Percentiles rank a stretch among this genome's conserved stretches.
Evolutionary conservation across 2,329 filamentous ascomycete species (phyloP).

Genomic region (Xylariaceae sp.): DNA sequence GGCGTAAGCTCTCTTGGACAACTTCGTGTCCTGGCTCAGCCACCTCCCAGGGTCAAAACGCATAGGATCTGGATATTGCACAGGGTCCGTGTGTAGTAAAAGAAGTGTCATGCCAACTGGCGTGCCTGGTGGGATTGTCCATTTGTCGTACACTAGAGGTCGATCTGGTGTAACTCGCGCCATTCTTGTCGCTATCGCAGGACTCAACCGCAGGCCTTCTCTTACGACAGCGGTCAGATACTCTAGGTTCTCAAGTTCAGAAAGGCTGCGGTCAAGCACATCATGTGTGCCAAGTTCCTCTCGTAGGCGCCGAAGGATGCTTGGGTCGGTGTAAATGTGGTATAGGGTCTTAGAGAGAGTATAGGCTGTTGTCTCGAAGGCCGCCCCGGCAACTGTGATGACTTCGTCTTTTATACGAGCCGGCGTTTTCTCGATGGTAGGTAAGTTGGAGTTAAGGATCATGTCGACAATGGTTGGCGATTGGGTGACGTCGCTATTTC

Average conservation of each 20-base stretch:
- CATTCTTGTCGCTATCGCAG: slow-evolving; percentile 38
- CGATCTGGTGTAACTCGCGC: slow-evolving; percentile 39
- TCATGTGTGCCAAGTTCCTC: slow-evolving; percentile 3
- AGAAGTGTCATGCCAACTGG: slow-evolving; percentile 28
- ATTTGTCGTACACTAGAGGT: slow-evolving; percentile 20
- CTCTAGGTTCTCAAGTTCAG: slow-evolving; percentile 20
- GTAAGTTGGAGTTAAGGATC: slow-evolving; percentile 15
- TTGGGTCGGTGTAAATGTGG: slow-evolving; percentile 15
- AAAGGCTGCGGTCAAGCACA: no score
- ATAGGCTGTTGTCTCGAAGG: slow-evolving; percentile 15
- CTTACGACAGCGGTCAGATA: slow-evolving; percentile 45
- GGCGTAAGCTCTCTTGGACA: slow-evolving; percentile 21
- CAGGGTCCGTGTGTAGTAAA: slow-evolving; percentile 26
- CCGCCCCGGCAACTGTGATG: slow-evolving; percentile 8
- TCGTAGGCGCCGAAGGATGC: slow-evolving; percentile 15
- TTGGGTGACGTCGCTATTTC: neutral
- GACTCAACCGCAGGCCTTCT: slow-evolving; percentile 45
- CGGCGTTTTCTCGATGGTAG: slow-evolving; percentile 11
- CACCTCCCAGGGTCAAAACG: slow-evolving; percentile 29
- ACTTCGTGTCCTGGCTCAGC: slow-evolving; percentile 14
- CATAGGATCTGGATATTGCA: slow-evolving; percentile 18
- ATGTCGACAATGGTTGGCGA: slow-evolving; percentile 13
- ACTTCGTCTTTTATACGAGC: slow-evolving; percentile 12
- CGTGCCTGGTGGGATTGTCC: slow-evolving; percentile 25
- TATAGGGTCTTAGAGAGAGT: slow-evolving; percentile 13